Conservation (phyloP, 352 stramenopile genomes). For the Peronospora farinosa region DNA sequence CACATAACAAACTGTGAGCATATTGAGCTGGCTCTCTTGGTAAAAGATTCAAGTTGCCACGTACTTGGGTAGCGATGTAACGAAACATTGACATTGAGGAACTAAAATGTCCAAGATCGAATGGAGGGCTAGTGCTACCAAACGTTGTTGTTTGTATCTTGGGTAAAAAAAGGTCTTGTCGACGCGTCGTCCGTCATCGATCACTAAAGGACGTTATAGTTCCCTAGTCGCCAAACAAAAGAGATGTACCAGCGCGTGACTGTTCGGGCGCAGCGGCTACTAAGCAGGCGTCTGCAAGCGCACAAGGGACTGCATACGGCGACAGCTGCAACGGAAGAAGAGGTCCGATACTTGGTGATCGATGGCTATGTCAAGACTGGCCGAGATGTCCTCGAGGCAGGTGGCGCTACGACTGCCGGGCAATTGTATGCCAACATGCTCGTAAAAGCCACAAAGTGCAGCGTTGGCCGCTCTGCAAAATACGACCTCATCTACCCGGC, state of each 20-base stretch:
- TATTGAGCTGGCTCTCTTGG: not conserved
- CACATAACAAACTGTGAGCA: not conserved
- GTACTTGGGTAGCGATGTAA: constrained; percentile 20
- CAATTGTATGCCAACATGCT: constrained; percentile 72
- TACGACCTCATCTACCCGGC: constrained; percentile 62
- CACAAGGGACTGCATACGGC: constrained; percentile 12
- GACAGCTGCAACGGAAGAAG: constrained; percentile 4
- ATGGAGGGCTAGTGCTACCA: constrained; percentile 17
- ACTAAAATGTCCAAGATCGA: not conserved
- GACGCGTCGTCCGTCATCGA: constrained; percentile 12
- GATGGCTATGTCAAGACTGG: constrained; percentile 66
- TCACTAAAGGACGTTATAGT: not conserved
- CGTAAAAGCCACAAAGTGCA: constrained; percentile 38
- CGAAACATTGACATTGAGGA: constrained; percentile 20
- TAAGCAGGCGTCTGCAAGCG: constrained; percentile 1
- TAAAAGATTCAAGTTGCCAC: not conserved
- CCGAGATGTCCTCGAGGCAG: constrained; percentile 48
- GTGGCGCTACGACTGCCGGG: constrained; percentile 58
- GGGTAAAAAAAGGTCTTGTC: constrained; percentile 1
- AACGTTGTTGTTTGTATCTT: constrained; percentile 8
- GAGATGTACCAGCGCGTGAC: constrained; percentile 19
- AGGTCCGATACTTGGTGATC: constrained; percentile 57
- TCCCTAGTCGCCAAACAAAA: constrained; percentile 11
- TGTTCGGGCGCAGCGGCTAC: constrained; percentile 1
- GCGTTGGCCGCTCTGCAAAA: constrained; percentile 29